Base-by-base conservation (phyloP, 108 stramenopile genomes). In the Fragilaria radians region DNA sequence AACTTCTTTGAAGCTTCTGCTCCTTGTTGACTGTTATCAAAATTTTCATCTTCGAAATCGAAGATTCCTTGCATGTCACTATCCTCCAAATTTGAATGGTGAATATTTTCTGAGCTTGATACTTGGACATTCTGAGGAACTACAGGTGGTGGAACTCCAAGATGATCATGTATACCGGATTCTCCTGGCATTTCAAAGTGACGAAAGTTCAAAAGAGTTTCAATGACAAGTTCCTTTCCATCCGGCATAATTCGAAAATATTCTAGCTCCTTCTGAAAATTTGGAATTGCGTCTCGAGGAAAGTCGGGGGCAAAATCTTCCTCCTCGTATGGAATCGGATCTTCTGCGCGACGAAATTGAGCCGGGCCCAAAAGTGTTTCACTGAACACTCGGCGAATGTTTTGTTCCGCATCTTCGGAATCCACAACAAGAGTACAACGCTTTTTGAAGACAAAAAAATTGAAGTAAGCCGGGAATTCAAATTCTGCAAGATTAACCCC, bases 401-500 rank as follows among this genome's bases (percentile, higher is more conserved):
- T 85, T 26, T 83, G 78, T 70, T 93, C 83, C 4, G 88, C 88
- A 28, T 85, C 85, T 22, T 80, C 74, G 7, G 73, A 76, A 51
- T 93, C 92, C 5, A 93, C 92, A 28, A 95, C 81, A 27, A 95
- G 74, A 18, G 88, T 95, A 55, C 89, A 91, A 19, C 77, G 65
- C 57, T 86, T 82, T 5, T 87, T 73, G 52, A 81, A 72, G 7
- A 95, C 78, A 61, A 97, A 97, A 58, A 94, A 97, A 61, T 93
- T 95, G 71, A 93, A 97, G 67, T 97, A 97, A 4, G 87, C 94
- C 2, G 94, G 96, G 70, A 42, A 97, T 67, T 97, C 96, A 62
- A 97, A 94, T 63, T 97, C 96, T 19, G 92, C 94, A 18, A 97
- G 73, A 57, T 97, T 97, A 5, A 93, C 87, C 17, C 96, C 96